These are phyloP conservation scores for Rhizopogon vinicolor DNA, from an alignment of 768 basidiomycete species.

Conservation along the genomic window DNA sequence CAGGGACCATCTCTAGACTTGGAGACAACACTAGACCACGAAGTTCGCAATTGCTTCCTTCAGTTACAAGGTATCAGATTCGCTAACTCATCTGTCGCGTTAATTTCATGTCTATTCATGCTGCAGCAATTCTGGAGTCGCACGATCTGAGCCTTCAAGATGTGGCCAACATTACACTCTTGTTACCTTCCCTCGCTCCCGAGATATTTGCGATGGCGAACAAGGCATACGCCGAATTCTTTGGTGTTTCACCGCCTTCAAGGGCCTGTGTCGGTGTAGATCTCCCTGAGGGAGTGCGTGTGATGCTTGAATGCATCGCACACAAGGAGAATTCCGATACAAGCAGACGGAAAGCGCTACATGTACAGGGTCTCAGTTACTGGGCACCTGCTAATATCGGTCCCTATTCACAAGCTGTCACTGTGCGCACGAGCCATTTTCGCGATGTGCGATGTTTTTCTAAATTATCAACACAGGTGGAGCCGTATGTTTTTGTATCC, in stretches of 20 bases:
- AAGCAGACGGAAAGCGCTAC: constrained; percentile 62
- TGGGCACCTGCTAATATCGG: constrained; percentile 99
- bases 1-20: constrained; percentile 9
- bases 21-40: constrained; percentile 54
- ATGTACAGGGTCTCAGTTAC: constrained; percentile 94
- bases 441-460: background rate
- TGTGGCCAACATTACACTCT: constrained; percentile 69
- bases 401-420: constrained; percentile 92
- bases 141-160: background rate
- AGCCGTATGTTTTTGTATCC: constrained; percentile 79
- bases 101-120: background rate
- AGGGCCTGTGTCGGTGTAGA: constrained; percentile 90
- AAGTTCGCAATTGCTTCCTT: constrained; percentile 67
- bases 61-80: constrained; percentile 50
- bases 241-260: constrained; percentile 88
- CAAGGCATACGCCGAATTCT: constrained; percentile 71
- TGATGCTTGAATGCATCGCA: constrained; percentile 83
- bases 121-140: background rate
- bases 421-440: constrained; percentile 40
- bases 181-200: constrained; percentile 71
- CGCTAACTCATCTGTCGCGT: background rate
- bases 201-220: constrained; percentile 71
- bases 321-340: constrained; percentile 2
- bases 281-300: constrained; percentile 49
- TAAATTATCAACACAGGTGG: constrained; percentile 42